Base-by-base conservation (phyloP, 2,329 filamentous ascomycete species). In the Scedosporium apiospermum region DNA sequence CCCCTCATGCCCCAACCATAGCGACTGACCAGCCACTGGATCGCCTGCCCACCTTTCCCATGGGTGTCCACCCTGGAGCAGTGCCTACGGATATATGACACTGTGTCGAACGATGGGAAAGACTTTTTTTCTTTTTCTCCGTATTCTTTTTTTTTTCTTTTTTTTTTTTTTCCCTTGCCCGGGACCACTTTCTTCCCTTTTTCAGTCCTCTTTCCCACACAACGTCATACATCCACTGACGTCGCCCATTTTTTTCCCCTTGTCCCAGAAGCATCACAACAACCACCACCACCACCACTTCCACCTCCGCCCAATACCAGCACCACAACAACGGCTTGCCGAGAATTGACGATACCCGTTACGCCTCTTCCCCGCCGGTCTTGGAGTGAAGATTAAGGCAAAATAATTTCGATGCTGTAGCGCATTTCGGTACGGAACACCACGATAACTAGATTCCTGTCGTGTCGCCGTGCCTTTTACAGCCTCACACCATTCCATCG, bases 181-280 rank as follows among this genome's bases (percentile, higher is more conserved):
- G 55, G 55, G 30, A 57, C n/a, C 27, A 55, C 49, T 51, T 61
- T 61, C 60, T 42, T 61, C 34, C 60, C 60, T 57, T 57, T 55
- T 57, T 57, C 49, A 38, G 34, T 30, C 34, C 42, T 57, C 49
- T 34, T 51, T 61, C 49, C 60, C 60, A 57, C 59, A 61, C 60
- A 61, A 61, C 60, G 60, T 61, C 60, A 61, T 61, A 61, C 60
- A 57, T 61, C 60, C 60, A 61, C 60, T 61, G 60, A 61, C 60
- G 60, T 61, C 60, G 60, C 60, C 60, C 60, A 26, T 61, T 61
- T 55, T 60, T 60, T 55, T 49, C 60, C 58, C 60, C 49, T 61
- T 61, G 60, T 57, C 60, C 49, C 41, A 49, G 46, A 61, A 57
- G 51, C 60, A 61, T 57, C 60, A 57, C 60, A 60, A 60, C 60